Evolutionary conservation across 2,329 filamentous ascomycete genomes (phyloP).

Genomic region (Capronia americana): DNA sequence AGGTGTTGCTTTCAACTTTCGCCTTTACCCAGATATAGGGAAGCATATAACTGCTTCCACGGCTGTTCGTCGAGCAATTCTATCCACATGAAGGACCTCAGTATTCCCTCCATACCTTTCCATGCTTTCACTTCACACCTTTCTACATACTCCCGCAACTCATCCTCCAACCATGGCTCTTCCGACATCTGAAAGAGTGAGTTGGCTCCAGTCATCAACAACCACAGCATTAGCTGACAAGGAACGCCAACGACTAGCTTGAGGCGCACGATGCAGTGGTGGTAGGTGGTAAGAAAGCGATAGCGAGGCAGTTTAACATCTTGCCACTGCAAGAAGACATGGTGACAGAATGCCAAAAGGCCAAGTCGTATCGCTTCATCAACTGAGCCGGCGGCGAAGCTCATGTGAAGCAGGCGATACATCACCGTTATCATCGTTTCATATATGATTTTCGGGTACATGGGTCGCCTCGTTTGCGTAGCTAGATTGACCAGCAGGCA

Average conservation of each 20-base stretch:
- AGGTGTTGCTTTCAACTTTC: background rate
- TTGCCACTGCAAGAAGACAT: constrained; percentile 51
- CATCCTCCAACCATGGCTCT: constrained; percentile 19
- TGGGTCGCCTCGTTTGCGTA: constrained; percentile 30
- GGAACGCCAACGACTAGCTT: background rate
- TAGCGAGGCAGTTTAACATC: constrained; percentile 36
- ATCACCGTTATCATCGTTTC: constrained; percentile 49
- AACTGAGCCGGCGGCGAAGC: constrained; percentile 40
- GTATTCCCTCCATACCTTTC: constrained; percentile 36
- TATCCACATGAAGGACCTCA: constrained; percentile 45
- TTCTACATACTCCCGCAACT: background rate
- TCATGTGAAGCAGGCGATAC: constrained; percentile 50
- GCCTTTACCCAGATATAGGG: background rate
- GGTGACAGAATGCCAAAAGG: constrained; percentile 48
- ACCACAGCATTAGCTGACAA: constrained; percentile 31
- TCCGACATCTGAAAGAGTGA: constrained; percentile 26
- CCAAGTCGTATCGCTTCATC: constrained; percentile 50
- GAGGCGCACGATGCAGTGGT: constrained; percentile 27
- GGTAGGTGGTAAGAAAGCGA: constrained; percentile 31
- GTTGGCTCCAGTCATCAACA: constrained; percentile 36
- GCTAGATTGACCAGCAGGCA: constrained; percentile 42
- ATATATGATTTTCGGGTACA: constrained; percentile 39
- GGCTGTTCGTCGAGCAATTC: constrained; percentile 42
- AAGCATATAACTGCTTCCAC: constrained; percentile 39
- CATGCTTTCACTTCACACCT: constrained; percentile 20